phyloP scores from a whole-genome alignment of 1,284 basidiomycete species.

The Bondarzewia mesenterica region DNA sequence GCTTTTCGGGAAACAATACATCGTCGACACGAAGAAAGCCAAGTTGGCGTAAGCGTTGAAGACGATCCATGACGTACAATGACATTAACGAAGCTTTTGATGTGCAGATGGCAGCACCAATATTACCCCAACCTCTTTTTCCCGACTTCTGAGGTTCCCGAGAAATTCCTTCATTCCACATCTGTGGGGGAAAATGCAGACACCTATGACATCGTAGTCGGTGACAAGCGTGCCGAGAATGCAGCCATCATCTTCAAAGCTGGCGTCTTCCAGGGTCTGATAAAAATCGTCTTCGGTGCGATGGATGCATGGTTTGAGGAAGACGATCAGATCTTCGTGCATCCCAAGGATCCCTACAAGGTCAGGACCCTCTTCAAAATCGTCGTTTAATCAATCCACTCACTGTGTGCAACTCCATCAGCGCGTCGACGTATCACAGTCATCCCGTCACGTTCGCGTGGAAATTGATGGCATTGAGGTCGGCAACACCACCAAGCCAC shows the following conservation, averaged over 20 bases:
- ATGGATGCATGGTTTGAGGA: constrained; percentile 65
- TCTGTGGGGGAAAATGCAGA: constrained; percentile 18
- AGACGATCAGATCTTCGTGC: constrained; percentile 50
- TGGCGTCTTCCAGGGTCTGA: constrained; percentile 37
- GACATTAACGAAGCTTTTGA: neutral
- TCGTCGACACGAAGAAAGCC: constrained; percentile 45
- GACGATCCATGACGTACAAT: neutral
- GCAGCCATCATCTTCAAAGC: constrained; percentile 35
- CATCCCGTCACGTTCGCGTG: constrained; percentile 51
- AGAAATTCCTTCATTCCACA: constrained; percentile 30
- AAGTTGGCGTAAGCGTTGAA: constrained; percentile 47
- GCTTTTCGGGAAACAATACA: constrained; percentile 39
- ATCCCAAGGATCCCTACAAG: constrained; percentile 66
- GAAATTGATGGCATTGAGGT: constrained; percentile 55
- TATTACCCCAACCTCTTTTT: constrained; percentile 52
- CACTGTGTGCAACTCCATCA: constrained; percentile 14
- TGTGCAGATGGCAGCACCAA: constrained; percentile 45
- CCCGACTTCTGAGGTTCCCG: constrained; percentile 30
- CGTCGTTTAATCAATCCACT: neutral
- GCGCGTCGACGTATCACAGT: constrained; percentile 53
- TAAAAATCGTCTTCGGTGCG: constrained; percentile 40
- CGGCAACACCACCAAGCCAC: constrained; percentile 46
- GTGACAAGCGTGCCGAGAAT: constrained; percentile 25
- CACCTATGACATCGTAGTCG: constrained; percentile 41
- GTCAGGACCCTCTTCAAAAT: constrained; percentile 21